phyloP scores from a whole-genome alignment of 176 grass and related monocot species.

The Echinochloa phyllopogon region DNA sequence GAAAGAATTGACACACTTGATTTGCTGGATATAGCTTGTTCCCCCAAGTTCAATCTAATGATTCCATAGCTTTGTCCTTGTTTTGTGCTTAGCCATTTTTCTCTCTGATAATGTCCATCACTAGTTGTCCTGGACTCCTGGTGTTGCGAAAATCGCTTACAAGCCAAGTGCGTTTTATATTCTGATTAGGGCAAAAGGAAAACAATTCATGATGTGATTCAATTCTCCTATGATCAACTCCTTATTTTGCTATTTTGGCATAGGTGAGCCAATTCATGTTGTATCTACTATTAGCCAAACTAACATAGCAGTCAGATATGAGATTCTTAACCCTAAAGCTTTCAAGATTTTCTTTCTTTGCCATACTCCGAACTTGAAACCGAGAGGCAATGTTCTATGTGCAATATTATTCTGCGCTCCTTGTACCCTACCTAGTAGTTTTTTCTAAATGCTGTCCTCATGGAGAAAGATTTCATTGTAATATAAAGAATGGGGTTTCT shows the following conservation, averaged over 20 bases:
- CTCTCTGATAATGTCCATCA: neutral
- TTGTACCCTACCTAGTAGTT: neutral
- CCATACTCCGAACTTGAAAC: neutral
- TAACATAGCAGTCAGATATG: neutral
- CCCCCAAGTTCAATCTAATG: neutral
- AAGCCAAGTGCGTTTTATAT: neutral
- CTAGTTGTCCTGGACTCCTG: neutral
- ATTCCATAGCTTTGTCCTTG: neutral
- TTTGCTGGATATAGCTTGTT: neutral
- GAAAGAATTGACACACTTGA: neutral
- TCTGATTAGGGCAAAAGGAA: neutral
- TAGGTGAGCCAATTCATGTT: neutral
- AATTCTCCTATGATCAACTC: neutral
- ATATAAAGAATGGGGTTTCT: neutral
- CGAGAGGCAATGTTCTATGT: neutral
- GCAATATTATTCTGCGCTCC: neutral
- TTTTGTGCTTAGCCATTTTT: neutral
- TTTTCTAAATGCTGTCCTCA: conserved; percentile 7
- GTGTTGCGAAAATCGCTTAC: neutral
- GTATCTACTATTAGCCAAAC: neutral
- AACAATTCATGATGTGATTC: conserved; percentile 1
- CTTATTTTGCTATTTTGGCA: neutral
- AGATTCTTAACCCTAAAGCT: neutral
- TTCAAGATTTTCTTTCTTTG: neutral
- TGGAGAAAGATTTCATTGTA: conserved; percentile 8